Conservation (phyloP, 192 early-diverging fungal genomes). For the Umbelopsis isabellina region DNA sequence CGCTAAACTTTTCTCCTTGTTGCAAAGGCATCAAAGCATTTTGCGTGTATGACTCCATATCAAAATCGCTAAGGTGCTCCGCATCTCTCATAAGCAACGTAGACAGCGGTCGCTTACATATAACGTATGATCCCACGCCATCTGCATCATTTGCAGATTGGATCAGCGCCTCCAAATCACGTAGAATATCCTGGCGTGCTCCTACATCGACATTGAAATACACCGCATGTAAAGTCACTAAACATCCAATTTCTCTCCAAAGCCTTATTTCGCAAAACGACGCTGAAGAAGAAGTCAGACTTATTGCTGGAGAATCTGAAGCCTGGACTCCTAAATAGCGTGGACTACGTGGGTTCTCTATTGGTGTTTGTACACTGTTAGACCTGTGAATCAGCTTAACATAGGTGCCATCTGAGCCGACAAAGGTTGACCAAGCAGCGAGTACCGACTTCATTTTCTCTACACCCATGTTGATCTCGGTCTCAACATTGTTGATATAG, state of each 20-base stretch:
- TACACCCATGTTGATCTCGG: slow-evolving; percentile 14
- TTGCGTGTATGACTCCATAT: neutral
- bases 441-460: slow-evolving; percentile 13
- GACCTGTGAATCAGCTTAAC: slow-evolving; percentile 32
- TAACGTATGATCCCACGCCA: neutral
- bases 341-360: neutral
- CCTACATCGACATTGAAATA: slow-evolving; percentile 37
- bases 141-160: neutral
- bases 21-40: neutral
- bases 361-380: neutral
- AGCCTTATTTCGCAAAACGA: slow-evolving; percentile 40
- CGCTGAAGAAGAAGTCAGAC: slow-evolving; percentile 12
- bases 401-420: slow-evolving; percentile 31
- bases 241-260: slow-evolving; percentile 35
- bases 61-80: slow-evolving; percentile 28
- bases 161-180: neutral
- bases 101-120: slow-evolving; percentile 48
- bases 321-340: neutral
- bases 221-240: slow-evolving; percentile 28
- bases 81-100: slow-evolving; percentile 50
- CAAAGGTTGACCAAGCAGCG: slow-evolving; percentile 31
- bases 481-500: slow-evolving; percentile 27
- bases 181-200: slow-evolving; percentile 2
- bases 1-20: neutral
- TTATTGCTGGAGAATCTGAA: neutral